Conservation (phyloP, 1,284 basidiomycete genomes). For the Ustilago vetiveriae region DNA sequence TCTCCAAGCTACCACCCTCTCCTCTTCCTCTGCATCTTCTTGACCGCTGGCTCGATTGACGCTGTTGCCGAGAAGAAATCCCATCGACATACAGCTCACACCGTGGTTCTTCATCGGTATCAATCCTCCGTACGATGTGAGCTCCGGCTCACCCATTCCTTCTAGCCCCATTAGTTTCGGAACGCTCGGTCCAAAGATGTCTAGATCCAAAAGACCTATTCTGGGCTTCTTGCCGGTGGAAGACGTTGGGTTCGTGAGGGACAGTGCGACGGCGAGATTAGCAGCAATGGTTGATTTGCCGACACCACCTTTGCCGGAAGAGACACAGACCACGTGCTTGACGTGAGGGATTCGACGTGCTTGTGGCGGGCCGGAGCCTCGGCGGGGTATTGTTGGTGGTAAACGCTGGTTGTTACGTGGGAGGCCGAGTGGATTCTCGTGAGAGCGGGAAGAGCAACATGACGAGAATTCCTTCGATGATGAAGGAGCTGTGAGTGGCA, state of each 20-base stretch:
- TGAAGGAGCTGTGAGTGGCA: slow-evolving; percentile 1
- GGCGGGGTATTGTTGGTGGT: slow-evolving; percentile 59
- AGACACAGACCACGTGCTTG: slow-evolving; percentile 79
- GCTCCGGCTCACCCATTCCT: slow-evolving; percentile 78
- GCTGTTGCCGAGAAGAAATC: slow-evolving; percentile 72
- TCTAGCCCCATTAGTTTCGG: slow-evolving; percentile 94
- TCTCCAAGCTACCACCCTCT: slow-evolving; percentile 81
- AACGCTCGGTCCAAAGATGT: slow-evolving; percentile 95
- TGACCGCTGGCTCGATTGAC: too few species aligned
- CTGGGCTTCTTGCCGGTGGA: slow-evolving; percentile 63
- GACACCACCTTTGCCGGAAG: slow-evolving; percentile 95
- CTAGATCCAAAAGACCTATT: slow-evolving; percentile 90
- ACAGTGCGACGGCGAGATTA: slow-evolving; percentile 81
- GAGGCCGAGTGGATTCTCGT: slow-evolving; percentile 63
- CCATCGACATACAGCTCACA: slow-evolving; percentile 96
- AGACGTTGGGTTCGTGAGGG: slow-evolving; percentile 21
- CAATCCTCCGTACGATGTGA: slow-evolving; percentile 76
- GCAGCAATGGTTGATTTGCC: slow-evolving; percentile 95
- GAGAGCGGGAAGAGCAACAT: slow-evolving; percentile 10
- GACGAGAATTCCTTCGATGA: neutral
- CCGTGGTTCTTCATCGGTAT: slow-evolving; percentile 88
- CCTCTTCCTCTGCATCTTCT: slow-evolving; percentile 11
- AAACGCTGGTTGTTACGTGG: slow-evolving; percentile 59
- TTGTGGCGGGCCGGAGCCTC: slow-evolving; percentile 67
- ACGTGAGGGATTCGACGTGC: slow-evolving; percentile 71